Conservation (phyloP, 2,329 filamentous ascomycete species). For the Colletotrichum destructivum region DNA sequence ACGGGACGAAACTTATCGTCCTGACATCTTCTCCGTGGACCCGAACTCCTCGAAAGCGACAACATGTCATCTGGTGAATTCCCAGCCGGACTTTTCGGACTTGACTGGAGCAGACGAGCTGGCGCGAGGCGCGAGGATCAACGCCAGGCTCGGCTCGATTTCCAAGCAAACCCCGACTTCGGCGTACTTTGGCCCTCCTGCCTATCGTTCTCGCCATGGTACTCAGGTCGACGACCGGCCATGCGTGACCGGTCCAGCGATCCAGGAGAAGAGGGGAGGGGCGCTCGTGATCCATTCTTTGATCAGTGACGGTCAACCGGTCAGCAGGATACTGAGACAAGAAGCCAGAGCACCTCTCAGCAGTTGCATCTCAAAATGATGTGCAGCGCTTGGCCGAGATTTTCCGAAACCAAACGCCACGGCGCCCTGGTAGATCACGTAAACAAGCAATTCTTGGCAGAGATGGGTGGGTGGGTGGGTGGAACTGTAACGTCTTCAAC, state of each 20-base stretch:
- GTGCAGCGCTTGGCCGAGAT: constrained; percentile 10
- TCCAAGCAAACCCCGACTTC: constrained; percentile 4
- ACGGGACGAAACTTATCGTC: background rate
- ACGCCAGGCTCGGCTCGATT: background rate
- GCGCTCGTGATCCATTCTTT: constrained; percentile 1
- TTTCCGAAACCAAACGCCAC: background rate
- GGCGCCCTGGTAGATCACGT: constrained; percentile 26
- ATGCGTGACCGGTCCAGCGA: too few relatives aligned
- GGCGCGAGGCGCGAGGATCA: background rate
- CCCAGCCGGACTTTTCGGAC: background rate
- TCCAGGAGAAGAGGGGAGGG: background rate
- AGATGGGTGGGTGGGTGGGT: too few relatives aligned
- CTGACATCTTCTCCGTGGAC: background rate
- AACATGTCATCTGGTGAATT: background rate
- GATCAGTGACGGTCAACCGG: constrained; percentile 9
- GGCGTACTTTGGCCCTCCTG: background rate
- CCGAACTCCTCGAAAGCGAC: background rate
- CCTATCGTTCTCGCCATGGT: background rate
- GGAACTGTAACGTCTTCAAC: background rate
- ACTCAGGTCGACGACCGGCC: background rate
- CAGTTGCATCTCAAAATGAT: background rate
- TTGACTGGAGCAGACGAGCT: background rate
- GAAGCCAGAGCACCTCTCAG: background rate
- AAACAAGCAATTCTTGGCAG: constrained; percentile 26
- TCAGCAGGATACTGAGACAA: constrained; percentile 1